phyloP scores from a whole-genome alignment of 2,329 filamentous ascomycete species.

The Aspergillus sp. region DNA sequence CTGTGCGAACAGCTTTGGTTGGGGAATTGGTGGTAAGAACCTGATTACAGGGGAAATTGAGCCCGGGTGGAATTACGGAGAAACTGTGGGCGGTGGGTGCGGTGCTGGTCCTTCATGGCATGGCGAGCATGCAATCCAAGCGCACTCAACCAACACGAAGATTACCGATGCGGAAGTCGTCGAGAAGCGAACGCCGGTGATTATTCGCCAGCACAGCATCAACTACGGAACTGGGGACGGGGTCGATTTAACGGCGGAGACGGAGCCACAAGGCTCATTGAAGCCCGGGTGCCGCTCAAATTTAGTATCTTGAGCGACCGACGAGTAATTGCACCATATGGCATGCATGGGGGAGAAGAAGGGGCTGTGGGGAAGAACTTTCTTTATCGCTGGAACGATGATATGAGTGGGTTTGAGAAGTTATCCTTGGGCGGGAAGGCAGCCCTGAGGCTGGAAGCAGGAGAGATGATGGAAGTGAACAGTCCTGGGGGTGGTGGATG shows the following conservation, averaged over 20 bases:
- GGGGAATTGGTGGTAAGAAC: constrained; percentile 26
- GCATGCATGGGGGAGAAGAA: constrained; percentile 19
- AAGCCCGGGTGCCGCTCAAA: constrained; percentile 61
- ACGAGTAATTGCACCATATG: constrained; percentile 23
- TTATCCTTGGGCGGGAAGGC: not conserved
- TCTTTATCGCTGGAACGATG: not conserved
- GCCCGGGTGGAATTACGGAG: constrained; percentile 69
- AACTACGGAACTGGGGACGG: constrained; percentile 61
- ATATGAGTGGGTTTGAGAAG: not conserved
- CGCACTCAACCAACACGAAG: constrained; percentile 80
- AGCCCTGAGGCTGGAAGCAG: not conserved
- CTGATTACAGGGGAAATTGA: constrained; percentile 57
- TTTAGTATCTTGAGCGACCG: constrained; percentile 24
- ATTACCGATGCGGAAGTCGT: constrained; percentile 82
- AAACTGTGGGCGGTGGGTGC: constrained; percentile 75
- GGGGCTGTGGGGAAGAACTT: not conserved
- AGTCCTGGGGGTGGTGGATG: too few species aligned
- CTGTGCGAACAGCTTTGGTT: constrained; percentile 69
- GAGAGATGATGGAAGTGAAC: not conserved
- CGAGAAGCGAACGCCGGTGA: constrained; percentile 71
- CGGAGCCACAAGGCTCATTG: constrained; percentile 76
- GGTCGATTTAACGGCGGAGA: constrained; percentile 70
- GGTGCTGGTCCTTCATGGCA: constrained; percentile 60
- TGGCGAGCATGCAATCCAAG: constrained; percentile 70
- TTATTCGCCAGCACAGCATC: constrained; percentile 68